Evolutionary conservation across 768 basidiomycete genomes (phyloP), one percentile per base, ranked within the genome.

Genomic region (Amanita muscaria): DNA sequence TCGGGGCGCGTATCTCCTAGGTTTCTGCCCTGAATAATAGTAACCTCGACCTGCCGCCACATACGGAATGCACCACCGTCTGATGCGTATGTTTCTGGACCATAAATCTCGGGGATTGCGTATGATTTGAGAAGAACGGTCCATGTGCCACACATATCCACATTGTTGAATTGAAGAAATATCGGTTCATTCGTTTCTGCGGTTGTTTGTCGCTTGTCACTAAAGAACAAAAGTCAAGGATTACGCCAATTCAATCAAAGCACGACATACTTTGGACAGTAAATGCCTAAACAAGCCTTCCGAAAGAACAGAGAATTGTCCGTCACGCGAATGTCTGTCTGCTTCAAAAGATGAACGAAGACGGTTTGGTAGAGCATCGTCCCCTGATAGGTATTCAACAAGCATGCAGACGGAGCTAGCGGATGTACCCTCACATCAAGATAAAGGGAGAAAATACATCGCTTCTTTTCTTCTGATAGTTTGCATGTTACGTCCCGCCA

Each of bases 11-110:
- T 60, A 47, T 67, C 69, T 38, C 84, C 83, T 24, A 92, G 66
- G 54, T 81, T 80, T 31, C 87, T 77, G 10, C 79, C 88, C 61
- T 87, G 83, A 30, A 82, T 68, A 44, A 88, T 69, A 23, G 76
- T 74, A 19, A 91, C 65, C 50, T 86, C 78, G 18, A 91, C 71
- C 58, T 86, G 83, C 40, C 90, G 73, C 84, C 86, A 91, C 76
- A 91, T 84, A 44, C 89, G 80, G 62, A 87, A 89, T 9, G 84
- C 75, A 5, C 88, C 88, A 33, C 82, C 84, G 48, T 80, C 80
- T 40, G 61, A 55, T 16, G 76, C 68, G 30, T 67, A 66, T 51
- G 70, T 66, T 57, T 71, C 64, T 51, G 70, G 68, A 25, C 83
- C 87, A 56, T 88, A 87, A 44, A 83, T 76, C 60, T 90, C 88